phyloP scores from a whole-genome alignment of 495 filamentous ascomycete species.

The Hamigera avellanea region DNA sequence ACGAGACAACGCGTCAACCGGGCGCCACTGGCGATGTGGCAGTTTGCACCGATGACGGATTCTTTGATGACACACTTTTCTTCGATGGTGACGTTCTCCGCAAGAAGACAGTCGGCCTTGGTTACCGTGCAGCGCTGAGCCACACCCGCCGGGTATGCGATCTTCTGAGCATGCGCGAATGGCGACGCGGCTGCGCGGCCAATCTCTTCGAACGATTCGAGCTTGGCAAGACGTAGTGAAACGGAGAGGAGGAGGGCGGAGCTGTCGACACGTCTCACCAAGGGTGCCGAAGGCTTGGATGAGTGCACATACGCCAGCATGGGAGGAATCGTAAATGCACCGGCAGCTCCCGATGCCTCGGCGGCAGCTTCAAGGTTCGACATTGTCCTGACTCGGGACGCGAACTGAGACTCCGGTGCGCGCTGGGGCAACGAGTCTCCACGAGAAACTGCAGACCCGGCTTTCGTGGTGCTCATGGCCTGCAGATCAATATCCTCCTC shows the following conservation, averaged over 20 bases:
- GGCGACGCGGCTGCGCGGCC: conserved; percentile 48
- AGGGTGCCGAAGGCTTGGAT: conserved; percentile 32
- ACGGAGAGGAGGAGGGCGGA: conserved; percentile 64
- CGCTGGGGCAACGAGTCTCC: background rate
- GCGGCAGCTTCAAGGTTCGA: conserved; percentile 4
- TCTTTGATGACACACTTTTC: conserved; percentile 81
- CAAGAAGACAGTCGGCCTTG: conserved; percentile 64
- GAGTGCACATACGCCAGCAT: conserved; percentile 71
- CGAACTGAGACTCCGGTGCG: conserved; percentile 20
- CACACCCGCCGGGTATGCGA: conserved; percentile 67
- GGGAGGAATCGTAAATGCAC: conserved; percentile 43
- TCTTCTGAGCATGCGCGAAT: conserved; percentile 63
- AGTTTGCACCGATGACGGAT: conserved; percentile 74
- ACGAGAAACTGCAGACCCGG: background rate
- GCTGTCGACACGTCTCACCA: conserved; percentile 83
- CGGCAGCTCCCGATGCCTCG: conserved; percentile 7
- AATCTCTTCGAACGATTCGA: conserved; percentile 54
- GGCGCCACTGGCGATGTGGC: conserved; percentile 70
- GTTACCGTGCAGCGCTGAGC: conserved; percentile 67
- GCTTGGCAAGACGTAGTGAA: conserved; percentile 77
- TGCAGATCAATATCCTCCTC: conserved; percentile 55
- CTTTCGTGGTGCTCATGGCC: conserved; percentile 43
- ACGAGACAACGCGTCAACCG: conserved; percentile 70
- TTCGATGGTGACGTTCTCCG: conserved; percentile 73
- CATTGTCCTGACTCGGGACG: conserved; percentile 29